Base-by-base conservation (phyloP, 176 grass and related monocot genomes). In the Avena atlantica region DNA sequence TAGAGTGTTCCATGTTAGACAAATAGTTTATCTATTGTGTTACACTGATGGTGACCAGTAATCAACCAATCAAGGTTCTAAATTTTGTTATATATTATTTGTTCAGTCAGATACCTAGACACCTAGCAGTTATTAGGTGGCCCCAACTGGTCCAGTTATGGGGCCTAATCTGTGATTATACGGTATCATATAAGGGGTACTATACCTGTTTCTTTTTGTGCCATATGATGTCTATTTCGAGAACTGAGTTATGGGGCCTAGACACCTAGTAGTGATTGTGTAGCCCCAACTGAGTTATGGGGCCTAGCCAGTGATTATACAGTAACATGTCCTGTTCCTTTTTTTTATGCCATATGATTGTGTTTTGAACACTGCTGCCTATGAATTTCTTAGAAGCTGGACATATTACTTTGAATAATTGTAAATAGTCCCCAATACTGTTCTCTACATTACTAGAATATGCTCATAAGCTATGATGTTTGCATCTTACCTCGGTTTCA, bases 301-400 rank as follows among this genome's bases (percentile, higher is more conserved):
- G 49, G 49, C 24, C 74, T 76, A 76, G 53, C 74, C 24, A 24
- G 49, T 76, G 49, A 76, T 76, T 55, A 27, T 34, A 31, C 4
- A 4, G 15, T 76, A 55, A 76, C 8, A 76, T 53, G 8, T 56
- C 74, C 25, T 55, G 48, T 55, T 76, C 49, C 15, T 76, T 76
- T 55, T 55, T 76, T 55, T 76, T 76, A 76, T 76, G 49, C 50
- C 50, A 34, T 55, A 19, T 17, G 27, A 91, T 73, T 59, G 8
- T 50, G 48, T 2, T 50, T 50, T 50, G 48, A 50, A 50, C 48
- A 50, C 48, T 50, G 48, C 48, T 50, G 48, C 48, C 48, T 50
- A 50, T 50, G 21, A 6, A 80, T 85, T 65, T 45, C 20, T 82
- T 81, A 78, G 74, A 62, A 66, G 48, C 29, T 63, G 50, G 29